These are phyloP conservation scores for Wickerhamomyces bovis DNA, from an alignment of 805 yeast genomes.

Conservation along the genomic window DNA sequence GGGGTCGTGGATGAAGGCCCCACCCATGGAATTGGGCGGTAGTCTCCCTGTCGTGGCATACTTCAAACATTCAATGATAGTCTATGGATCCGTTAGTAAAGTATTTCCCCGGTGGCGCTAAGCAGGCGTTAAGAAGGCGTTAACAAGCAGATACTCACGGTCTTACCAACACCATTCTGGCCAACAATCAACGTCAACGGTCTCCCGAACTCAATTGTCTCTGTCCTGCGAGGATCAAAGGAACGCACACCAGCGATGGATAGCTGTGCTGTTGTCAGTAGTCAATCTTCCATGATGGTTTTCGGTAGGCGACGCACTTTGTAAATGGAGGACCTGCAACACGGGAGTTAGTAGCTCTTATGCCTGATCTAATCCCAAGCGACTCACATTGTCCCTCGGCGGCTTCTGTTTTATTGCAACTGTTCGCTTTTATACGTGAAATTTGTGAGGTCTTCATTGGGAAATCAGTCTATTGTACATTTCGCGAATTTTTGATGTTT, in stretches of 20 bases:
- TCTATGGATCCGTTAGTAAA: constrained; percentile 24
- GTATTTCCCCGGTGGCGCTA: background rate
- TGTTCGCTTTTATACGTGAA: background rate
- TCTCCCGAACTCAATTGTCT: constrained; percentile 80
- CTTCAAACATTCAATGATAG: constrained; percentile 88
- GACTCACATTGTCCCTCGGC: background rate
- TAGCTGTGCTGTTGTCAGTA: constrained; percentile 31
- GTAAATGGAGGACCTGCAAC: constrained; percentile 19
- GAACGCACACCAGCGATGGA: constrained; percentile 88
- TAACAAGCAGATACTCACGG: constrained; percentile 30
- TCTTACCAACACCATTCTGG: constrained; percentile 93
- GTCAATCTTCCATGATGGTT: background rate
- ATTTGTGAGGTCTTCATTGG: background rate
- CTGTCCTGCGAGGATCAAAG: constrained; percentile 77
- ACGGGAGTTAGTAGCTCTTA: background rate
- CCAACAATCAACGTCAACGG: constrained; percentile 95
- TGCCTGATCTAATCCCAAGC: background rate
- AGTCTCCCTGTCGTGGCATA: constrained; percentile 93
- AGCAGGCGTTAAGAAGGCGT: background rate
- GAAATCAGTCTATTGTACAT: background rate
- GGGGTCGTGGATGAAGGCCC: constrained; percentile 95
- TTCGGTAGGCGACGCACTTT: constrained; percentile 11
- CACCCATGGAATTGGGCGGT: constrained; percentile 94
- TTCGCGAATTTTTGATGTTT: background rate
- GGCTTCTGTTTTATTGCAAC: background rate